Evolutionary conservation across 2,329 filamentous ascomycete species (phyloP).

Genomic region (Akanthomyces lecanii): DNA sequence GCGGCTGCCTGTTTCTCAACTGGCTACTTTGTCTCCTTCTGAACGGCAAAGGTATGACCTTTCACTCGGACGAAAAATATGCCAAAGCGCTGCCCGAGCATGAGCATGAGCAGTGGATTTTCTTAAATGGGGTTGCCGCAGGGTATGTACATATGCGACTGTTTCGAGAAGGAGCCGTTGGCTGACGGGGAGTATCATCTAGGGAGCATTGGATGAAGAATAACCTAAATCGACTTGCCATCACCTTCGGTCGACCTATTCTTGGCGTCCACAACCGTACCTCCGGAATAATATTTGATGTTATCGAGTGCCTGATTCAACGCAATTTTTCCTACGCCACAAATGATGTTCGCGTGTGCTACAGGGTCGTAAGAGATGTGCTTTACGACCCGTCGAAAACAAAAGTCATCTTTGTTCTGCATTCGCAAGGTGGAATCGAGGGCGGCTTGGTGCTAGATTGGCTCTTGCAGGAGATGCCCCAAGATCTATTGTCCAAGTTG

Average conservation of each 20-base stretch:
- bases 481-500: conserved; percentile 61
- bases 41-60: conserved; percentile 48
- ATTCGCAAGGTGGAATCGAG: conserved; percentile 75
- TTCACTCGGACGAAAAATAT: conserved; percentile 50
- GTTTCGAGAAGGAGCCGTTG: neutral
- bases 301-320: conserved; percentile 73
- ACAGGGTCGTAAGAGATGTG: conserved; percentile 56
- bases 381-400: conserved; percentile 58
- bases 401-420: conserved; percentile 70
- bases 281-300: conserved; percentile 69
- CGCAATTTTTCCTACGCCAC: conserved; percentile 71
- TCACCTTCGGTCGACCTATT: conserved; percentile 68
- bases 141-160: conserved; percentile 40
- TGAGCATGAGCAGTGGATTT: conserved; percentile 71
- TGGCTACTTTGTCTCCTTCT: conserved; percentile 44
- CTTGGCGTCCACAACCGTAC: conserved; percentile 74
- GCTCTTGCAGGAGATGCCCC: conserved; percentile 67
- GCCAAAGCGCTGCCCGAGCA: conserved; percentile 46
- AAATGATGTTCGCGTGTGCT: conserved; percentile 59
- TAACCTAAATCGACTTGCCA: conserved; percentile 66
- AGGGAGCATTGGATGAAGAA: conserved; percentile 63
- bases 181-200: conserved; percentile 17
- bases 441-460: conserved; percentile 70
- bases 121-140: conserved; percentile 67
- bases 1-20: conserved; percentile 47